Percentiles rank a stretch among this genome's conserved stretches.
Evolutionary conservation across 441 rosid genomes (phyloP).

Genomic region (Macaranga tanarius): DNA sequence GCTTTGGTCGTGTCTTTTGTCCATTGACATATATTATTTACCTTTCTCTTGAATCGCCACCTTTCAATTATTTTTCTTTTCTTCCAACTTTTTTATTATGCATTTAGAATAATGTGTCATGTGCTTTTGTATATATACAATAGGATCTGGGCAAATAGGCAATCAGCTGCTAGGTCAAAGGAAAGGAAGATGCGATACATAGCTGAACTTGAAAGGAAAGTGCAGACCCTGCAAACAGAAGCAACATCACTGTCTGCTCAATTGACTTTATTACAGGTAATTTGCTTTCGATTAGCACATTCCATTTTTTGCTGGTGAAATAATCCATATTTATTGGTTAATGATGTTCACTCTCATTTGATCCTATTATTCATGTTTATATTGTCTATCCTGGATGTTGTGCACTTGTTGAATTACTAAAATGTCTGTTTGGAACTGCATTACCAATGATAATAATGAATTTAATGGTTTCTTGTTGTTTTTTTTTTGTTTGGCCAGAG

Average conservation of each 20-base stretch:
- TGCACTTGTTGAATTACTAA: neutral
- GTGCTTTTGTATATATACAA: slow-evolving; percentile 16
- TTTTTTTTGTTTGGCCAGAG: slow-evolving; percentile 49
- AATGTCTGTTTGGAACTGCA: neutral
- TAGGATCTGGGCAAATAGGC: slow-evolving; percentile 99
- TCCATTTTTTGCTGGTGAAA: neutral
- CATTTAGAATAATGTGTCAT: slow-evolving; percentile 7
- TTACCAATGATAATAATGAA: neutral
- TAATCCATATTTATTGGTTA: neutral
- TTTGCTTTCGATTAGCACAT: slow-evolving; percentile 12
- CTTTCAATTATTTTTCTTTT: neutral
- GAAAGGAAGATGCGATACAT: slow-evolving; percentile 98
- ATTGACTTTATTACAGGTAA: slow-evolving; percentile 82
- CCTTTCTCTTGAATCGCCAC: neutral
- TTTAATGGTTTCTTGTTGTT: slow-evolving; percentile 18
- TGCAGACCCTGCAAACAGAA: slow-evolving; percentile 94
- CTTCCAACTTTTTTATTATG: neutral
- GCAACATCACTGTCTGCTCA: slow-evolving; percentile 97
- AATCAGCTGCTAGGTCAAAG: slow-evolving; percentile 98
- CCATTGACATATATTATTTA: neutral
- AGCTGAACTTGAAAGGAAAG: slow-evolving; percentile 96
- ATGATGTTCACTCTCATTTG: neutral
- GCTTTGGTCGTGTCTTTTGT: neutral
- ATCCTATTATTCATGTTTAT: neutral
- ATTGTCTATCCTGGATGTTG: slow-evolving; percentile 2